phyloP scores from a whole-genome alignment of 306 rosid genomes.

The Malus fusca region DNA sequence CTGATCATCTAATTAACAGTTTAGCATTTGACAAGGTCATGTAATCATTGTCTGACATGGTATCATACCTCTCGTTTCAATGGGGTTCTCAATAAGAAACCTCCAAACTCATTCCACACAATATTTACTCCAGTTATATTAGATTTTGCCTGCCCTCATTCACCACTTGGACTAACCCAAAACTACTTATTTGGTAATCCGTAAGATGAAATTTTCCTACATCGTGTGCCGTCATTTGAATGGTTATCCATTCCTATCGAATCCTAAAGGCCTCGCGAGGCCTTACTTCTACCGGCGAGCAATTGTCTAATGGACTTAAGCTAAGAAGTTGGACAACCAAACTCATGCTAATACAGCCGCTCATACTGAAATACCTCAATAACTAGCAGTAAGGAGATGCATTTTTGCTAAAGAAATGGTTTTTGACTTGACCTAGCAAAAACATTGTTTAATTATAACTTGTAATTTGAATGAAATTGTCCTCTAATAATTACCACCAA shows the following conservation, averaged over 20 bases:
- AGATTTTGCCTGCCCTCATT: not conserved
- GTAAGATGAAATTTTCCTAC: not conserved
- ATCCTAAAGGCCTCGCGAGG: not conserved
- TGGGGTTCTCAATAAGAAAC: not conserved
- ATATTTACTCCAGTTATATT: not conserved
- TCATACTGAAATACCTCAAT: not conserved
- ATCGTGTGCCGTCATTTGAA: not conserved
- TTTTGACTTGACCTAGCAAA: not conserved
- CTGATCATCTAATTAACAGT: too few relatives aligned
- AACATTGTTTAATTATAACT: not conserved
- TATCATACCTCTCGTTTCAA: not conserved
- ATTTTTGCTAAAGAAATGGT: not conserved
- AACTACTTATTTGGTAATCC: not conserved
- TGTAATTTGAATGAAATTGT: not conserved
- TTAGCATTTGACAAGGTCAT: too few relatives aligned
- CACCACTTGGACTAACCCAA: not conserved
- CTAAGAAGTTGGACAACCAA: not conserved
- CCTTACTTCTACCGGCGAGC: not conserved
- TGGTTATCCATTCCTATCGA: not conserved
- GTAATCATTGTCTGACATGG: not conserved
- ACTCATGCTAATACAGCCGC: not conserved
- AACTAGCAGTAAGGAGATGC: not conserved
- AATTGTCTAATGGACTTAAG: not conserved
- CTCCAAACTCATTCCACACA: not conserved
- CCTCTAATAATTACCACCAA: not conserved